Conservation (phyloP, 805 yeast species). For the Priceomyces fermenticarens region DNA sequence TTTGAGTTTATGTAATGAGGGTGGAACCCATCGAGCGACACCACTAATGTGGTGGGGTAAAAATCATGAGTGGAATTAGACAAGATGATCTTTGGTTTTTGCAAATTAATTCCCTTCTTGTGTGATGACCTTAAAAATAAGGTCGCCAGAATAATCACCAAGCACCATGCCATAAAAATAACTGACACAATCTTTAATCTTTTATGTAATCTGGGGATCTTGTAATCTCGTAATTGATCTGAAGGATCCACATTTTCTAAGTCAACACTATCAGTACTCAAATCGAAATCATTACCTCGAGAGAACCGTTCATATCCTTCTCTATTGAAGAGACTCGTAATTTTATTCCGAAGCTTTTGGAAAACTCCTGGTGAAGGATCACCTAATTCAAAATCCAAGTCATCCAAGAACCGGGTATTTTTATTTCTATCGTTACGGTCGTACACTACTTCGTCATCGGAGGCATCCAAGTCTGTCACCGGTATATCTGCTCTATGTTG, state of each 20-base stretch:
- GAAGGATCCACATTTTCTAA: constrained; percentile 21
- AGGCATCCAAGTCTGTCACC: constrained; percentile 51
- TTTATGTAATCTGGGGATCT: constrained; percentile 21
- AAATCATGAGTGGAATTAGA: constrained; percentile 67
- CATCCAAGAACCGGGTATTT: constrained; percentile 15
- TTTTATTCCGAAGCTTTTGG: neutral
- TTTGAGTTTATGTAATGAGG: constrained; percentile 74
- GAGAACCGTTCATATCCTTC: neutral
- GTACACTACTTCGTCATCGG: constrained; percentile 32
- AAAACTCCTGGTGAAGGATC: neutral
- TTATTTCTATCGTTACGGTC: constrained; percentile 11
- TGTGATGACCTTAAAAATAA: neutral
- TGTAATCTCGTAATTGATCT: constrained; percentile 18
- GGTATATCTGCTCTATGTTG: constrained; percentile 50
- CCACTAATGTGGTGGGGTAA: constrained; percentile 74
- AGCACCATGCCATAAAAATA: neutral
- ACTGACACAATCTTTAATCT: constrained; percentile 9
- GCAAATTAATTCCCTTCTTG: too few relatives aligned
- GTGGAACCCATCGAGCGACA: constrained; percentile 87
- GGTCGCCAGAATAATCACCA: neutral
- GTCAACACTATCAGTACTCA: constrained; percentile 7
- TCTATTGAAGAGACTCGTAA: too few relatives aligned
- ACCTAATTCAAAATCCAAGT: constrained; percentile 20
- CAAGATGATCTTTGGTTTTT: constrained; percentile 15
- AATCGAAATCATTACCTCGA: neutral